Evolutionary conservation across 345 rosid genomes (phyloP), one percentile per base, ranked within the genome.

Genomic region (Boechera retrofracta): DNA sequence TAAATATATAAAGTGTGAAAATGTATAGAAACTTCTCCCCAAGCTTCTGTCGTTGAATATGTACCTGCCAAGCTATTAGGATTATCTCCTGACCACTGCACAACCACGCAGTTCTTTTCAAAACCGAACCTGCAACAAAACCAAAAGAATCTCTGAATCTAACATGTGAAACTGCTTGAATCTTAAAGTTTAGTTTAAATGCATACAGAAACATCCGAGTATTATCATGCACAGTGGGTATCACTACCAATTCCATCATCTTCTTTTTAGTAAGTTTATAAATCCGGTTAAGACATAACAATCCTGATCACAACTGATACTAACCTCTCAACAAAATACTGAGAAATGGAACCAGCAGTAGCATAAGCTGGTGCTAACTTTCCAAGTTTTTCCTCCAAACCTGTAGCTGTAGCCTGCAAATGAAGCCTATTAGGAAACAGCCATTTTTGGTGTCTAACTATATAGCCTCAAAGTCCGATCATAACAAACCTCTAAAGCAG

Each of bases 71-170:
- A 87, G 81, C 99, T 95, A 85, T 90, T 92, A 48, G 99, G 99
- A 69, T 95, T 95, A 85, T 95, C 99, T 83, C 98, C 99, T 42
- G 99, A 92, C 92, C 99, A 92, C 79, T 95, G 98, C 77, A 92
- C 83, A 42, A 87, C 92, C 84, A 87, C 75, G 75, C 99, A 95
- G 39, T 86, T 76, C 81, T 88, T 82, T 36, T 73, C 75, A 79
- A 95, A 95, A 67, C 86, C 82, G 56, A 60, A 92, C 86, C 99
- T 95, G 84, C 76, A 84, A 53, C 24, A 45, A 73, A 12, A 67
- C 35, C 67, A 51, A 38, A 66, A 41, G 0, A 7, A 51, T 16
- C 5, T 36, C 12, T 5, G 29, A 51, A 52, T 68, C 36, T 18
- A 45, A 16, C 13, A 67, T 67, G n/a, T 32, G n/a, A 64, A 54